A percentile compares a stretch with the other conserved stretches of the same genome.
Evolutionary conservation across 2,329 filamentous ascomycete genomes (phyloP).

Genomic region (Fusarium hostae): DNA sequence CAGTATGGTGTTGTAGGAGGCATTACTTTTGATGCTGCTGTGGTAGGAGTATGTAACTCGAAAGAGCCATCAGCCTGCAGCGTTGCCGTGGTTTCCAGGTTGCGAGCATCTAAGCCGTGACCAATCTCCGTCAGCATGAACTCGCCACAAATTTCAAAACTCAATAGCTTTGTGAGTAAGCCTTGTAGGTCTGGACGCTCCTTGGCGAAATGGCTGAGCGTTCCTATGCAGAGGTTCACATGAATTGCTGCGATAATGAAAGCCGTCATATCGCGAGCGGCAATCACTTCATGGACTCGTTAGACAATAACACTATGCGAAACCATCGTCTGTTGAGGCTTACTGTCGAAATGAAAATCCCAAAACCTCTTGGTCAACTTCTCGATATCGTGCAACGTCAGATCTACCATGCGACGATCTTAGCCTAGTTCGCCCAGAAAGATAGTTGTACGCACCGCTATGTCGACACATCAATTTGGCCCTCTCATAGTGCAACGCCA

Average conservation of each 20-base stretch:
- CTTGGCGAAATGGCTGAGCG: neutral
- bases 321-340: neutral
- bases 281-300: neutral
- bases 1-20: neutral
- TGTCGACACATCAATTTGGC: neutral
- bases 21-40: conserved; percentile 2
- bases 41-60: neutral
- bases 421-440: neutral
- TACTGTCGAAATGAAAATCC: neutral
- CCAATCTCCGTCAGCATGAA: conserved; percentile 5
- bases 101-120: conserved; percentile 4
- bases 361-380: neutral
- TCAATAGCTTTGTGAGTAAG: neutral
- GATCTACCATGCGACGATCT: neutral
- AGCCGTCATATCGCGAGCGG: neutral
- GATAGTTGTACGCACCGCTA: neutral
- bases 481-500: neutral
- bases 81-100: conserved; percentile 4
- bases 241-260: neutral
- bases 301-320: neutral
- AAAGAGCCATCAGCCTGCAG: neutral
- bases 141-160: neutral
- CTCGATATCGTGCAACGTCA: neutral
- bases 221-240: conserved; percentile 7
- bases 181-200: neutral